A percentile compares a stretch with the other conserved stretches of the same genome.
Evolutionary conservation across 2,329 filamentous ascomycete species (phyloP).

Genomic region (Aphanoascus verrucosus): DNA sequence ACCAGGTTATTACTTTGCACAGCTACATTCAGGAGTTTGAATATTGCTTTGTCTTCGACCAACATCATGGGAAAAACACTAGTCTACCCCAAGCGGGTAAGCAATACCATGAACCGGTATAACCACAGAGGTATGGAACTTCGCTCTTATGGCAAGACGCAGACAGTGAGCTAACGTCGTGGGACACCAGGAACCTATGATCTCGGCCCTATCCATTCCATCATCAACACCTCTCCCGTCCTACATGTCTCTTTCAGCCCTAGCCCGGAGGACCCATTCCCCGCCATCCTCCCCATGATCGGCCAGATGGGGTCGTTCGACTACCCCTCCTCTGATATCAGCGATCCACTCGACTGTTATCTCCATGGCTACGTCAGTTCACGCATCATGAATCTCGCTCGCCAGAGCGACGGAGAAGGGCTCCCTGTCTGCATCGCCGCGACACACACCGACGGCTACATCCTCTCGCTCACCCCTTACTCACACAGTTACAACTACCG

Average conservation of each 20-base stretch:
- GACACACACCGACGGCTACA: conserved; percentile 65
- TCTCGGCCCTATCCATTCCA: conserved; percentile 58
- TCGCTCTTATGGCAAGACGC: background rate
- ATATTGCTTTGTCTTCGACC: background rate
- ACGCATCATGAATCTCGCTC: conserved; percentile 60
- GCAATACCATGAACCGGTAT: conserved; percentile 58
- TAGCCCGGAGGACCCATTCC: conserved; percentile 54
- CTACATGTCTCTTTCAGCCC: conserved; percentile 70
- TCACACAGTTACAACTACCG: conserved; percentile 81
- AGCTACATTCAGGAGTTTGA: background rate
- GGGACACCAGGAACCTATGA: conserved; percentile 54
- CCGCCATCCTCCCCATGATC: conserved; percentile 73
- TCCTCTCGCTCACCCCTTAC: conserved; percentile 69
- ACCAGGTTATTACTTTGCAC: too few relatives aligned
- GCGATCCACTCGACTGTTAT: conserved; percentile 63
- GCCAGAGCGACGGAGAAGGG: conserved; percentile 37
- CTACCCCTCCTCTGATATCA: conserved; percentile 46
- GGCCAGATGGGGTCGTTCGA: conserved; percentile 67
- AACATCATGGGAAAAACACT: conserved; percentile 34
- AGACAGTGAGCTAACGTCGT: conserved; percentile 14
- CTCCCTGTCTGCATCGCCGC: conserved; percentile 63
- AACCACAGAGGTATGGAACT: conserved; percentile 47
- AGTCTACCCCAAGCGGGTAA: conserved; percentile 51
- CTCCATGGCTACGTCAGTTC: conserved; percentile 76
- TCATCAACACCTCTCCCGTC: conserved; percentile 63